Conservation (phyloP, 108 stramenopile species). For the Conticribra weissflogii region DNA sequence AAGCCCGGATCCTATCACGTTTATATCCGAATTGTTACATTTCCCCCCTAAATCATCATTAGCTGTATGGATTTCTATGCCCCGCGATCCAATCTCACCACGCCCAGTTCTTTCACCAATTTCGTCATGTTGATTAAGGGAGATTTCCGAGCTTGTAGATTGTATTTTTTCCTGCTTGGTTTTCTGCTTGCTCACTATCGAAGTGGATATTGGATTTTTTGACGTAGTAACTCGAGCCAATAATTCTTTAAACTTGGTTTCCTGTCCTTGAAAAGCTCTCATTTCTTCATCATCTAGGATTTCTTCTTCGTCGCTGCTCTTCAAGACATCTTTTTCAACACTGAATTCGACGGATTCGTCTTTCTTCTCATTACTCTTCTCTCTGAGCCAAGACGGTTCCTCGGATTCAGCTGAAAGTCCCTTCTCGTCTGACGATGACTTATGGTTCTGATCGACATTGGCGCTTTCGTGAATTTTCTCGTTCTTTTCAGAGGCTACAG, state of each 20-base stretch:
- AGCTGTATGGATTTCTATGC: neutral
- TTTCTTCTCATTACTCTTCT: slow-evolving; percentile 3
- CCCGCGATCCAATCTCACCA: neutral
- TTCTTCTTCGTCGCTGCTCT: slow-evolving; percentile 15
- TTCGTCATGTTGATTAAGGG: neutral
- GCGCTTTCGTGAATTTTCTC: neutral
- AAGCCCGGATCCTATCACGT: slow-evolving; percentile 5
- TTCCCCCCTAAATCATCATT: neutral
- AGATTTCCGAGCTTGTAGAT: neutral
- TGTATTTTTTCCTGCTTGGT: neutral
- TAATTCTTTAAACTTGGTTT: slow-evolving; percentile 38
- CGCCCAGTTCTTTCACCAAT: neutral
- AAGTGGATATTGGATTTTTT: slow-evolving; percentile 10
- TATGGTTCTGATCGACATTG: neutral
- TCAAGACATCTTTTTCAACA: neutral
- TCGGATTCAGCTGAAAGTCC: too few relatives aligned
- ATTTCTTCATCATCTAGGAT: slow-evolving; percentile 26
- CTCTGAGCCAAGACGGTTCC: slow-evolving; percentile 19
- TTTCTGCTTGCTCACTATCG: neutral
- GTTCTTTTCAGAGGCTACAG: neutral
- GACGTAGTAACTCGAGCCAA: slow-evolving; percentile 20
- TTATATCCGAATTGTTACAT: slow-evolving; percentile 8
- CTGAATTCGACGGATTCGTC: neutral
- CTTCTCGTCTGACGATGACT: neutral
- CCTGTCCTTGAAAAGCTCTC: slow-evolving; percentile 10